Percentiles rank a stretch among this genome's conserved stretches.
phyloP scores from a whole-genome alignment of 352 stramenopile species.

The Phytophthora aleatoria region DNA sequence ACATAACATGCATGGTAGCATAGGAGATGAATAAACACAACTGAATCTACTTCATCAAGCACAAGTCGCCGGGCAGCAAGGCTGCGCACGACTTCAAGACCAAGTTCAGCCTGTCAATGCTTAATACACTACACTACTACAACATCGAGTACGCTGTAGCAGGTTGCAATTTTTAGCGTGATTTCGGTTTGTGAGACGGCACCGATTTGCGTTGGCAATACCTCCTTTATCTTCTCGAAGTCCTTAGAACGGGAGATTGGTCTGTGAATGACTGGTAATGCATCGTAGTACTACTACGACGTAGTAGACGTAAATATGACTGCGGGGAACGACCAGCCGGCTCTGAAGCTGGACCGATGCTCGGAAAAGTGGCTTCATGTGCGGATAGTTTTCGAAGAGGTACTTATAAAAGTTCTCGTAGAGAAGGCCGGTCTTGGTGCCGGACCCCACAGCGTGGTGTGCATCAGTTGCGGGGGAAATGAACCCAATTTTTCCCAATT shows the following conservation, averaged over 20 bases:
- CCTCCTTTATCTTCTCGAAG: no score
- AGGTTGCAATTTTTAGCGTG: no score
- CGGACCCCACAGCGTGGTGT: conserved; percentile 44
- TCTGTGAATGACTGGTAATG: no score
- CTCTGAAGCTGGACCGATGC: conserved; percentile 62
- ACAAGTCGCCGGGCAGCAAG: not conserved
- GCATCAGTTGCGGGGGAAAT: conserved; percentile 41
- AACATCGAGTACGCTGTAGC: no score
- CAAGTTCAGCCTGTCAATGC: not conserved
- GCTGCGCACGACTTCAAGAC: not conserved
- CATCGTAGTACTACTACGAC: no score
- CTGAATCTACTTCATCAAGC: not conserved
- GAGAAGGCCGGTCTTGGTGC: conserved; percentile 54
- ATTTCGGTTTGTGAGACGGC: no score
- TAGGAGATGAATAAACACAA: not conserved
- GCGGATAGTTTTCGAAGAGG: conserved; percentile 58
- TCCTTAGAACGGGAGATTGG: no score
- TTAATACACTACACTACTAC: not conserved
- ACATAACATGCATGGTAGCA: not conserved
- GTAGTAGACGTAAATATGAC: no score
- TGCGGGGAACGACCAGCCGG: conserved; percentile 4
- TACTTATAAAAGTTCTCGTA: conserved; percentile 76
- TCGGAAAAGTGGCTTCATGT: conserved; percentile 71
- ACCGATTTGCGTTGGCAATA: no score
- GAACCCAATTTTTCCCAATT: no score